Evolutionary conservation across 1,284 basidiomycete species (phyloP), one percentile per base, ranked within the genome.

Genomic region (Coniferiporia sulphurascens): DNA sequence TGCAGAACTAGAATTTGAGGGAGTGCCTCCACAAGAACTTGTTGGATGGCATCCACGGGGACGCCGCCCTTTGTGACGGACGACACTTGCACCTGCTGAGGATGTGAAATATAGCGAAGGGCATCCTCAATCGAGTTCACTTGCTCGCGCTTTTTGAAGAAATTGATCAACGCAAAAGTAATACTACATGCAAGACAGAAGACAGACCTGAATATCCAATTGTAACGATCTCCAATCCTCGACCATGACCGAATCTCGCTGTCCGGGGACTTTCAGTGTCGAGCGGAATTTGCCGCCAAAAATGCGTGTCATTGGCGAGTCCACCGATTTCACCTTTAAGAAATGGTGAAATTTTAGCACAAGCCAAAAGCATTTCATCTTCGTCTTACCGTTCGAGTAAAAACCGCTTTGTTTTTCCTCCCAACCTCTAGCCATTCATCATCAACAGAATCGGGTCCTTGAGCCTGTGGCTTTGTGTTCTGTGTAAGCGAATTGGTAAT

Each of bases 211-310:
- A 49, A 98, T 95, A 71, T 98, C 95, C 13, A 99, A 78, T 67
- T 92, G 84, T 3, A 98, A 73, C 8, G 91, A 87, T 63, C 94
- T 86, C 85, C 94, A 98, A 55, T 96, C 95, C 72, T 98, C 95
- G 34, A 96, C 81, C 27, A 93, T 86, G 21, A 93, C 87, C 3
- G 91, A 93, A 70, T 97, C 95, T 69, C 87, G 87, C 64, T 93
- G 85, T 12, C 86, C 86, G 1, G 94, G 92, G 1, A 86, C 87
- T 52, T 84, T 82, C 12, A 98, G 76, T 2, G 92, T 87, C 34
- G 91, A 93, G n/a, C 94, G 85, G 72, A 95, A 88, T 67, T 93
- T 95, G 43, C 95, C 95, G 35, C 94, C 94, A 70, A 98, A 99
- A 65, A 98, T 91, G 41, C 87, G 80, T 1, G 93, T 93, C 60